Conservation (phyloP, 2,329 filamentous ascomycete genomes). For the Pleomassaria siparia region DNA sequence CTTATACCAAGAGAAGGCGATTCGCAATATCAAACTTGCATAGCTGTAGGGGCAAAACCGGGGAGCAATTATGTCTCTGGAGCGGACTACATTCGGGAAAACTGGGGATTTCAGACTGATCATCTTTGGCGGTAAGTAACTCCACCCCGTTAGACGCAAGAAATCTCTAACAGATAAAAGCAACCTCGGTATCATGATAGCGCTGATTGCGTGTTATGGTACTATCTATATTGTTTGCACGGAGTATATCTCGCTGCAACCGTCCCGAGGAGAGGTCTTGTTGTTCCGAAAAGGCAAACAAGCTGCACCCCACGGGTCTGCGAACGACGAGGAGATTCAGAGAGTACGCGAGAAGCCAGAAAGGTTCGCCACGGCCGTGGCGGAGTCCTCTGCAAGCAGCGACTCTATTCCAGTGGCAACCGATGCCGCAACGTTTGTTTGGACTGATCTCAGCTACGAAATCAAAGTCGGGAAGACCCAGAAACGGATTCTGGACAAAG, state of each 20-base stretch:
- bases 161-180: slow-evolving; percentile 2
- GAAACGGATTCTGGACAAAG: slow-evolving; percentile 73
- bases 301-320: no score
- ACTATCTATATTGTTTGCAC: slow-evolving; percentile 39
- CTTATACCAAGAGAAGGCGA: neutral
- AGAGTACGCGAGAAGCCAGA: neutral
- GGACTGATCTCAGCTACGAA: slow-evolving; percentile 72
- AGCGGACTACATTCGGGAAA: neutral
- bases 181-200: slow-evolving; percentile 46
- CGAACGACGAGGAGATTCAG: no score
- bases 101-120: neutral
- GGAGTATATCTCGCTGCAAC: slow-evolving; percentile 45
- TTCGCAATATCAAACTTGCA: neutral
- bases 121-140: slow-evolving; percentile 1
- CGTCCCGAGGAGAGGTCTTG: slow-evolving; percentile 48
- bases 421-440: slow-evolving; percentile 70
- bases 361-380: slow-evolving; percentile 29
- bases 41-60: neutral
- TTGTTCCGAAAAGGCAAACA: slow-evolving; percentile 42
- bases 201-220: slow-evolving; percentile 38
- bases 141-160: neutral
- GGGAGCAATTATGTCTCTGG: neutral
- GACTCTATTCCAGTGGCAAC: no score
- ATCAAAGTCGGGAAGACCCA: slow-evolving; percentile 75
- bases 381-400: no score